Percentiles rank a stretch among this genome's conserved stretches.
phyloP scores from a whole-genome alignment of 2,329 filamentous ascomycete genomes.

The Fusarium coffeatum region DNA sequence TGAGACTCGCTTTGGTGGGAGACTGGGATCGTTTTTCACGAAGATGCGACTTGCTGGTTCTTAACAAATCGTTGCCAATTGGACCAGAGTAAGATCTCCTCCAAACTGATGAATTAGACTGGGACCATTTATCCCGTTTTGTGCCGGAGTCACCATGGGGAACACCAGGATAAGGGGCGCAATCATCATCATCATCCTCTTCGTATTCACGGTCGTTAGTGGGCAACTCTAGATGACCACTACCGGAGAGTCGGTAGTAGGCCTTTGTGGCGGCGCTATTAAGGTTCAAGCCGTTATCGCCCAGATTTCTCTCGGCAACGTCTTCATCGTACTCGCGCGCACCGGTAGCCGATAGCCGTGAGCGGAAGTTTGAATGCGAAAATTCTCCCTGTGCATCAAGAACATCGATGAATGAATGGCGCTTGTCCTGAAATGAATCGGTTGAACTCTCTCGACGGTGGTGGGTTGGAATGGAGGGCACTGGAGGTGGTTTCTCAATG shows the following conservation, averaged over 20 bases:
- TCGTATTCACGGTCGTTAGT: slow-evolving; percentile 5
- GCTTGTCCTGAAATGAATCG: slow-evolving; percentile 32
- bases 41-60: slow-evolving; percentile 7
- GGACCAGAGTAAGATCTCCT: slow-evolving; percentile 34
- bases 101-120: slow-evolving; percentile 35
- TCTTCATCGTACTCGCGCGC: slow-evolving; percentile 71
- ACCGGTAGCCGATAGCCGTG: slow-evolving; percentile 62
- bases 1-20: slow-evolving; percentile 5
- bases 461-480: slow-evolving; percentile 39
- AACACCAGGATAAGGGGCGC: slow-evolving; percentile 35
- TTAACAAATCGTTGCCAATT: slow-evolving; percentile 7
- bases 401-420: slow-evolving; percentile 59
- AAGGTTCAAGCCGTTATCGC: slow-evolving; percentile 51
- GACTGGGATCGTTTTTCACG: slow-evolving; percentile 24
- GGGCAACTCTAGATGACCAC: slow-evolving; percentile 2
- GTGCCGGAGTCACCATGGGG: slow-evolving; percentile 25
- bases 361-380: slow-evolving; percentile 60
- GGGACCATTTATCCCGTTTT: slow-evolving; percentile 23
- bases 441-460: slow-evolving; percentile 37
- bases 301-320: slow-evolving; percentile 71
- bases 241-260: slow-evolving; percentile 49
- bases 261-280: slow-evolving; percentile 51
- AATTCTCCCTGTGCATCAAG: slow-evolving; percentile 68
- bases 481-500: slow-evolving; percentile 34
- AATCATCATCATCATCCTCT: slow-evolving; percentile 25